These are phyloP conservation scores for Jatropha multifida DNA, from an alignment of 441 rosid species.

Conservation along the genomic window DNA sequence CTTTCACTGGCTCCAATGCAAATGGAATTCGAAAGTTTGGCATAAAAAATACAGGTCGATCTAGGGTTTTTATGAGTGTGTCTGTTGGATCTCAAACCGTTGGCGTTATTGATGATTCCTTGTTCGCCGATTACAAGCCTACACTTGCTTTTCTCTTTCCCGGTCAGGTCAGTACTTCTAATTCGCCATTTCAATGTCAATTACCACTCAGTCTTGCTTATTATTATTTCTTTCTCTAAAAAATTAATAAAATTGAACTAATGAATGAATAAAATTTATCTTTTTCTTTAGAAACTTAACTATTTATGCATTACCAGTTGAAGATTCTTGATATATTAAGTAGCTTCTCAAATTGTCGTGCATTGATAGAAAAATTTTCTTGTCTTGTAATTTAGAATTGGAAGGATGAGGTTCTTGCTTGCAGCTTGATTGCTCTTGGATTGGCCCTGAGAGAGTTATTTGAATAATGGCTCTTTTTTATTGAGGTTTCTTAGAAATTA, in stretches of 20 bases:
- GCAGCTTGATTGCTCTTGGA: too few relatives aligned
- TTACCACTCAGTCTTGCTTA: background rate
- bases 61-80: conserved; percentile 62
- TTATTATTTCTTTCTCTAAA: background rate
- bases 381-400: too few relatives aligned
- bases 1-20: conserved; percentile 23
- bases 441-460: background rate
- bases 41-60: conserved; percentile 38
- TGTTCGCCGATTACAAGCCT: conserved; percentile 82
- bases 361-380: too few relatives aligned
- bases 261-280: too few relatives aligned
- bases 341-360: too few relatives aligned
- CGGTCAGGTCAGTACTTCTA: conserved; percentile 66
- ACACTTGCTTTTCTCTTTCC: conserved; percentile 80
- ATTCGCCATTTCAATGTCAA: background rate
- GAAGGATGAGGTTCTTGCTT: too few relatives aligned
- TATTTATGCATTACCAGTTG: too few relatives aligned
- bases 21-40: conserved; percentile 35
- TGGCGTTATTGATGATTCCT: conserved; percentile 45
- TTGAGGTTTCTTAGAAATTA: background rate
- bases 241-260: background rate
- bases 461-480: background rate
- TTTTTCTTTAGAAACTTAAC: too few relatives aligned
- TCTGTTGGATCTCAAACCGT: conserved; percentile 56
- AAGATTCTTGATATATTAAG: too few relatives aligned